phyloP scores from a whole-genome alignment of 2,329 filamentous ascomycete genomes.

The Diplocarpon rosae region DNA sequence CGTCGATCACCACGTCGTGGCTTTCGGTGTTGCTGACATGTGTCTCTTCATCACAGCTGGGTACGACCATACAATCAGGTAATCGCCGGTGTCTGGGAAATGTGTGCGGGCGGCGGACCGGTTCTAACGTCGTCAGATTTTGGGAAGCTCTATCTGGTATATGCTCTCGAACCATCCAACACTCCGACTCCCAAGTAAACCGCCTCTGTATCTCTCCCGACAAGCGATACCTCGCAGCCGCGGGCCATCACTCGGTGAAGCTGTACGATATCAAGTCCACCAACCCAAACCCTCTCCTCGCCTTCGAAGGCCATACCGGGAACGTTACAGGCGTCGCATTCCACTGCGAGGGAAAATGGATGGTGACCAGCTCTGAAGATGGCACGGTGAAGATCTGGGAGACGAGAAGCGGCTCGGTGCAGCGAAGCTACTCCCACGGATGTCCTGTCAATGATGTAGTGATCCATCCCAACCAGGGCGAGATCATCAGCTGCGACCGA shows the following conservation, averaged over 20 bases:
- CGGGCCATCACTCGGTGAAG: conserved; percentile 76
- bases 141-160: conserved; percentile 98
- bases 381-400: conserved; percentile 39
- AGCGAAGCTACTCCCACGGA: conserved; percentile 86
- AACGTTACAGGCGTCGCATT: conserved; percentile 97
- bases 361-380: conserved; percentile 96
- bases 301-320: conserved; percentile 89
- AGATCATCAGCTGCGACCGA: conserved; percentile 92
- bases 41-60: conserved; percentile 39
- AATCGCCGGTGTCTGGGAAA: neutral
- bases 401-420: conserved; percentile 40
- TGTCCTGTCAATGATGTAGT: conserved; percentile 92
- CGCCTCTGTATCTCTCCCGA: conserved; percentile 96
- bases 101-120: neutral
- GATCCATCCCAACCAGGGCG: conserved; percentile 98
- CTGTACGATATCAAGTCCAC: conserved; percentile 98
- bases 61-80: conserved; percentile 69
- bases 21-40: neutral
- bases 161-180: conserved; percentile 94
- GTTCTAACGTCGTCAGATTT: conserved; percentile 47
- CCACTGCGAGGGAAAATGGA: conserved; percentile 98
- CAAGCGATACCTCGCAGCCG: conserved; percentile 79
- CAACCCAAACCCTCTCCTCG: conserved; percentile 87
- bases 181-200: conserved; percentile 97
- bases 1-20: neutral